phyloP scores from a whole-genome alignment of 805 yeast genomes.

The Soucietia sequanensis region DNA sequence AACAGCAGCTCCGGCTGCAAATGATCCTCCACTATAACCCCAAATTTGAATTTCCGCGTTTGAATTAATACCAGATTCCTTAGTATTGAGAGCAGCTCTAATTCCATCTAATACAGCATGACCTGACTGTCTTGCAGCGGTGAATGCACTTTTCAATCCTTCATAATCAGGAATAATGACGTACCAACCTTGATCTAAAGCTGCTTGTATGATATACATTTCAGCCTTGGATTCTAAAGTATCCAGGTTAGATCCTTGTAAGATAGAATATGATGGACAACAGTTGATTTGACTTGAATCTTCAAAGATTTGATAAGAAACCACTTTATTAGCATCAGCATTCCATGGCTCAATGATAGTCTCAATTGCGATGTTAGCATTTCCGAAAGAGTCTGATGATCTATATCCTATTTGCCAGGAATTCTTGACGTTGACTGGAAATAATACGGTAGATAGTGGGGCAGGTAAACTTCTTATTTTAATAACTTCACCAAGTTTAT shows the following conservation, averaged over 20 bases:
- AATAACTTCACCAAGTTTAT: constrained; percentile 10
- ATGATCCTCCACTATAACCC: constrained; percentile 34
- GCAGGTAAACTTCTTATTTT: constrained; percentile 8
- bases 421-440: constrained; percentile 9
- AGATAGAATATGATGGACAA: constrained; percentile 19
- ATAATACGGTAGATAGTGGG: constrained; percentile 4
- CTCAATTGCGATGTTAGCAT: constrained; percentile 15
- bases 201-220: constrained; percentile 12
- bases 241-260: constrained; percentile 9
- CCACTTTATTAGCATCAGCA: constrained; percentile 18
- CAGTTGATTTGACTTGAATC: constrained; percentile 18
- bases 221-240: constrained; percentile 15
- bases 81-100: constrained; percentile 17
- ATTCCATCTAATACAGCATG: constrained; percentile 23
- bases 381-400: constrained; percentile 18
- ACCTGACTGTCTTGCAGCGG: constrained; percentile 22
- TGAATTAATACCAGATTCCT: constrained; percentile 14
- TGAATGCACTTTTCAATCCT: constrained; percentile 24
- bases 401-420: constrained; percentile 25
- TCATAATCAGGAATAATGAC: constrained; percentile 25
- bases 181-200: constrained; percentile 18
- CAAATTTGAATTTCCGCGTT: constrained; percentile 20
- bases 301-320: constrained; percentile 22
- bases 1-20: constrained; percentile 29
- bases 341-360: constrained; percentile 21